Percentiles rank a stretch among this genome's conserved stretches.
Conservation (phyloP, 768 basidiomycete genomes). For the Tricholoma matsutake region DNA sequence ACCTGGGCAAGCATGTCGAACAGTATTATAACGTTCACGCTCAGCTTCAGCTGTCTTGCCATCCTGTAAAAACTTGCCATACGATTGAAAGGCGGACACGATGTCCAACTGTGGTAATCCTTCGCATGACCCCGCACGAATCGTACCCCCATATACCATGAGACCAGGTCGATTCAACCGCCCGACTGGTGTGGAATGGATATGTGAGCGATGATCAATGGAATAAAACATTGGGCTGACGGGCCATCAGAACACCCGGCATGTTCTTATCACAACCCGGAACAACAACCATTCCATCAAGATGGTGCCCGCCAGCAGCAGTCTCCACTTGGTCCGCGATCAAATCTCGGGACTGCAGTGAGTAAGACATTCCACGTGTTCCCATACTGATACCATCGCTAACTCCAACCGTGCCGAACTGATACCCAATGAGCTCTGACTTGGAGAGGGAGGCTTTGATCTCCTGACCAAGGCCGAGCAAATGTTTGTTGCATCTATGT, state of each 20-base stretch:
- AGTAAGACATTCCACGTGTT: slow-evolving; percentile 89
- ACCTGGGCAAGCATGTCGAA: slow-evolving; percentile 95
- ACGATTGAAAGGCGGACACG: slow-evolving; percentile 96
- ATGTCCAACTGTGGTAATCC: slow-evolving; percentile 88
- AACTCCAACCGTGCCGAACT: slow-evolving; percentile 96
- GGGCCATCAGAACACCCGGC: slow-evolving; percentile 98
- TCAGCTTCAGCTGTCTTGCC: slow-evolving; percentile 85
- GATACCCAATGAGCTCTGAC: slow-evolving; percentile 84
- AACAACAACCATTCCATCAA: slow-evolving; percentile 96
- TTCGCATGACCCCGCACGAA: slow-evolving; percentile 88
- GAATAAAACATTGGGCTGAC: slow-evolving; percentile 41
- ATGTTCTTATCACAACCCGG: slow-evolving; percentile 99
- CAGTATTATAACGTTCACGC: slow-evolving; percentile 75
- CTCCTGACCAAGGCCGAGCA: slow-evolving; percentile 83
- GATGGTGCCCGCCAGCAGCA: slow-evolving; percentile 94
- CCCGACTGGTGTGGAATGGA: slow-evolving; percentile 58
- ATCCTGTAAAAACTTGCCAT: slow-evolving; percentile 91
- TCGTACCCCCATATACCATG: slow-evolving; percentile 98
- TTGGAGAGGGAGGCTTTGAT: slow-evolving; percentile 77
- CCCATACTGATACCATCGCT: slow-evolving; percentile 99
- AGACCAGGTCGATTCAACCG: slow-evolving; percentile 92
- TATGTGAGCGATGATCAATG: slow-evolving; percentile 18
- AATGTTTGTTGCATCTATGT: slow-evolving; percentile 88
- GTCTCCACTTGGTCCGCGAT: slow-evolving; percentile 98
- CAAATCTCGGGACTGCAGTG: slow-evolving; percentile 95